A percentile compares a stretch with the other conserved stretches of the same genome.
These are phyloP conservation scores for Saccharomyces hybrid DNA, from an alignment of 1,139 yeast genomes.

Conservation along the genomic window DNA sequence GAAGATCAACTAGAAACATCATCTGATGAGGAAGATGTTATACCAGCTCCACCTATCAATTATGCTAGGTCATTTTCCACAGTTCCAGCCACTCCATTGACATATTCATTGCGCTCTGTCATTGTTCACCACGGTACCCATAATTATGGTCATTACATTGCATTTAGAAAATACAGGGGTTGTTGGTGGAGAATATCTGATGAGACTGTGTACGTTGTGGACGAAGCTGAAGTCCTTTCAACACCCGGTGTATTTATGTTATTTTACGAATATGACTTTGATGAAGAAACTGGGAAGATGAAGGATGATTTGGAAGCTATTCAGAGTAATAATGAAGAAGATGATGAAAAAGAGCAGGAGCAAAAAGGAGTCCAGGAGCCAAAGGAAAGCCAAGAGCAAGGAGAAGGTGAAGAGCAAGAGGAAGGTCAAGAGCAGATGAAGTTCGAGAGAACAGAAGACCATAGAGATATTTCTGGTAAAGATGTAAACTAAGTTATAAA, in stretches of 20 bases:
- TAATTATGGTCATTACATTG: constrained; percentile 90
- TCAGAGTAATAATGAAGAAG: constrained; percentile 16
- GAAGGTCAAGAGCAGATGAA: background rate
- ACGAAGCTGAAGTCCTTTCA: constrained; percentile 68
- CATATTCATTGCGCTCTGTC: constrained; percentile 71
- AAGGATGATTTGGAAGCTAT: constrained; percentile 24
- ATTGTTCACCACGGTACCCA: constrained; percentile 92
- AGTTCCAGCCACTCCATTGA: constrained; percentile 37
- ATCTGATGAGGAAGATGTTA: constrained; percentile 12
- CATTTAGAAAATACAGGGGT: constrained; percentile 72
- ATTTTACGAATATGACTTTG: constrained; percentile 63
- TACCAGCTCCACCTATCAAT: constrained; percentile 4
- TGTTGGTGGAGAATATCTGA: constrained; percentile 95
- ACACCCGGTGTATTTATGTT: constrained; percentile 91
- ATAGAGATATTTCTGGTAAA: background rate
- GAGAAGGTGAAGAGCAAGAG: background rate
- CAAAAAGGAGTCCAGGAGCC: constrained; percentile 8
- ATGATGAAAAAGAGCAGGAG: constrained; percentile 11
- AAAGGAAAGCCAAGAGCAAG: constrained; percentile 4
- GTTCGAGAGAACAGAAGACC: background rate
- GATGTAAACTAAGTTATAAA: constrained; percentile 1
- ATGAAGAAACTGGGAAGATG: constrained; percentile 32
- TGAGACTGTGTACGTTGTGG: constrained; percentile 73
- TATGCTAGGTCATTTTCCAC: constrained; percentile 19
- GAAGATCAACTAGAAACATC: constrained; percentile 1